A percentile compares a stretch with the other conserved stretches of the same genome.
Conservation (phyloP, 345 rosid species). For the Eucalyptus curtisii region DNA sequence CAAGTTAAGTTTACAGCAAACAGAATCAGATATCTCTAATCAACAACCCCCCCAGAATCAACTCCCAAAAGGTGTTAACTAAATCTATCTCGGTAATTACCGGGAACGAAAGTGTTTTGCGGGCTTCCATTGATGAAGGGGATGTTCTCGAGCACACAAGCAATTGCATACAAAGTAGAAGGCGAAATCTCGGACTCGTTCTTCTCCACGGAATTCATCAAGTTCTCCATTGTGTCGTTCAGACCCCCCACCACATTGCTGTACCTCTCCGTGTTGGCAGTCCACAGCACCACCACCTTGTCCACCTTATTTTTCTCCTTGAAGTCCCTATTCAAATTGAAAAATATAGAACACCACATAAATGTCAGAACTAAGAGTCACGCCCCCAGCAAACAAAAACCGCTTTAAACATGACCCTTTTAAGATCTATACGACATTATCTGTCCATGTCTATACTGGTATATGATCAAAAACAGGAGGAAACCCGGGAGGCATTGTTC, state of each 20-base stretch:
- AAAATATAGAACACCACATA: neutral
- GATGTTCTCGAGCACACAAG: conserved; percentile 75
- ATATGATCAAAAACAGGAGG: neutral
- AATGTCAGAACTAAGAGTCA: no score
- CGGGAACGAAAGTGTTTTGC: conserved; percentile 97
- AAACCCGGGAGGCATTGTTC: neutral
- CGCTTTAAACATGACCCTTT: neutral
- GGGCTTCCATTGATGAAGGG: conserved; percentile 99
- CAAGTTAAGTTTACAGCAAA: neutral
- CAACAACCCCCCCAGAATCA: neutral
- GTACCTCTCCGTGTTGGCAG: conserved; percentile 98
- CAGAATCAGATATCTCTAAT: neutral
- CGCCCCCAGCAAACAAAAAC: neutral
- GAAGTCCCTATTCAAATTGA: conserved; percentile 46
- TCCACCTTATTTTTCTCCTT: conserved; percentile 83
- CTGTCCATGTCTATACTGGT: neutral
- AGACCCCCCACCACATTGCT: conserved; percentile 75
- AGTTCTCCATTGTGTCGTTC: conserved; percentile 84
- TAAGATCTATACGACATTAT: neutral
- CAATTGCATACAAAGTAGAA: conserved; percentile 80
- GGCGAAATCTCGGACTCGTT: conserved; percentile 93
- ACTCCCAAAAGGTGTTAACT: neutral
- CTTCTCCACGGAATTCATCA: conserved; percentile 70
- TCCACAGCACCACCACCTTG: conserved; percentile 88
- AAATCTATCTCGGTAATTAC: conserved; percentile 3